Base-by-base conservation (phyloP, 768 basidiomycete genomes). In the Lactarius pseudohatsudake region DNA sequence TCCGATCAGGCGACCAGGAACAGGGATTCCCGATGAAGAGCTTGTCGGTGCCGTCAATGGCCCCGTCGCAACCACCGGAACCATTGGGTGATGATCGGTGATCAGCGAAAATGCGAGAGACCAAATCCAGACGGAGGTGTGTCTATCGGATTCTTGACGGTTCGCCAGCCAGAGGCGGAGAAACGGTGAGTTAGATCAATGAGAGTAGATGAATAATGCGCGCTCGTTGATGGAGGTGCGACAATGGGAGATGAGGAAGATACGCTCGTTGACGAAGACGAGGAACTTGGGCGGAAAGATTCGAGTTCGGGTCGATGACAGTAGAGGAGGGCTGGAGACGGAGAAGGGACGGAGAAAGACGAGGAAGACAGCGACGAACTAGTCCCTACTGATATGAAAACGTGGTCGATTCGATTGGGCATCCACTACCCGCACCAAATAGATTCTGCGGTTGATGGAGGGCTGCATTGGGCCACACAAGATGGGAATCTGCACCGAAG, bases 31-130 rank as follows among this genome's bases (percentile, higher is more conserved):
- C 67, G 59, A 71, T 69, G 58, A 66, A 65, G 15, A 38, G 34
- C 3, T 69, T 69, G 34, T 70, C 61, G 4, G 69, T 32, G 15
- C 38, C 61, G n/a, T 65, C 53, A 50, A 66, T 69, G 22, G 72
- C 68, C 53, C 74, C 73, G 53, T 74, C 73, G 53, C 72, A 75
- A 60, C 61, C 41, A 28, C 59, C 54, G 10, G 75, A 65, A 28
- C 73, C 74, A 40, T 69, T 58, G 67, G 1, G 70, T 73, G 20
- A n/a, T 18, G 62, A 41, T 34, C 38, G 3, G 15, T 11, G 62
- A 41, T 34, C 38, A 40, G 15, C 38, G 5, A 4, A 9, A 9
- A n/a, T 4, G 6, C 26, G 30, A 54, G 32, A 32, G 32, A 32
- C 6, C 32, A 7, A 32, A 32, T 34, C 22, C 9, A 40, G 41